Evolutionary conservation across 768 basidiomycete species (phyloP), one percentile per base, ranked within the genome.

Genomic region (Pulveroboletus sp.): DNA sequence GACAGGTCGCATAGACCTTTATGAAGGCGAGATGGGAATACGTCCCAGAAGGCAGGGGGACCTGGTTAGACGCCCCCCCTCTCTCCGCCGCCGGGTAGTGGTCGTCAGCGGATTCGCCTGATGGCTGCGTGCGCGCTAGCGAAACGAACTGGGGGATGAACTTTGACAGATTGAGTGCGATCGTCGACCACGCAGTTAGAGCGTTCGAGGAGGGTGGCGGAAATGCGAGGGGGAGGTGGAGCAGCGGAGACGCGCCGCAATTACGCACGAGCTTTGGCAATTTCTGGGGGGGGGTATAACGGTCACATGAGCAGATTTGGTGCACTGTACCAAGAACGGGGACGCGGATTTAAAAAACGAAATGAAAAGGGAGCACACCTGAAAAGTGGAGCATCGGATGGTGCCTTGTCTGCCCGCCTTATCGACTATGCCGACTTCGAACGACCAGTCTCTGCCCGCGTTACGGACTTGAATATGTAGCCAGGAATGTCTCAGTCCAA

Each of bases 391-490:
- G 56, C 82, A 77, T 31, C 88, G 74, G 32, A 89, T 63, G 44
- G 78, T 65, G 3, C 89, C 88, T 54, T 71, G 71, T 50, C 77
- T 73, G 13, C 82, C 80, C 11, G 67, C 64, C 47, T 75, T 76
- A 70, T 91, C 89, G 47, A 82, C 79, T 27, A 91, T 58, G 6
- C 87, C 88, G 15, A 89, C 73, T 67, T 90, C 87, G 54, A 90
- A 81, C 14, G 82, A 76, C 84, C 85, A 89, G 53, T 82, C 80
- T 49, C 78, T 73, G 37, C 76, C 78, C 60, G 90, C 50, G 60
- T 83, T 76, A 42, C 86, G 80, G 39, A 85, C 81, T 64, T 91
- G 89, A 8, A 90, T 40, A 61, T 90, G 84, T 47, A 91, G 62
- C 85, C 87, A 89, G 7, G 80, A 72, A 59, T 84, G 84, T 60